Percentiles rank a stretch among this genome's conserved stretches.
These are phyloP conservation scores for Populus hybrid DNA, from an alignment of 441 rosid species.

Conservation along the genomic window DNA sequence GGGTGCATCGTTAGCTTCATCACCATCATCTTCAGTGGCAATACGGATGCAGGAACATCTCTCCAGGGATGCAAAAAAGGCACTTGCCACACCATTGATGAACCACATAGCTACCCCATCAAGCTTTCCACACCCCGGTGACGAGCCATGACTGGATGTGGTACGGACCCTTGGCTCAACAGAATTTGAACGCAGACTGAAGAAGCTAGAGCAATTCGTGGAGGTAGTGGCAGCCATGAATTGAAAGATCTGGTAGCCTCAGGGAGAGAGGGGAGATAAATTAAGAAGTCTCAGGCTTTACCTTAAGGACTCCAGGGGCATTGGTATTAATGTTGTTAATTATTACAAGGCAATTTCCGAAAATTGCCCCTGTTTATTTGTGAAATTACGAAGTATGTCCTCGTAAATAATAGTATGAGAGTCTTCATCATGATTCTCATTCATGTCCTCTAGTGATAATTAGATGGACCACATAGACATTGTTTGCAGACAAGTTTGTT, in stretches of 20 bases:
- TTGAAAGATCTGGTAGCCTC: neutral
- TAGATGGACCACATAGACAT: neutral
- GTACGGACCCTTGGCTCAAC: slow-evolving; percentile 31
- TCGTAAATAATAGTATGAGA: neutral
- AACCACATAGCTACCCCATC: slow-evolving; percentile 67
- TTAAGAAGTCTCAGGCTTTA: slow-evolving; percentile 3
- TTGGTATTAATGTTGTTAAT: neutral
- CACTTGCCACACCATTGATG: slow-evolving; percentile 48
- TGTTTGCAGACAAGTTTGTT: neutral
- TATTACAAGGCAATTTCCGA: neutral
- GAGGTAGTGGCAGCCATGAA: slow-evolving; percentile 45
- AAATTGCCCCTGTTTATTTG: slow-evolving; percentile 4
- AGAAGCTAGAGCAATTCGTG: slow-evolving; percentile 34
- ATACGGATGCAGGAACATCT: slow-evolving; percentile 66
- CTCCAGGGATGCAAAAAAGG: slow-evolving; percentile 58
- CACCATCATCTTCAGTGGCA: slow-evolving; percentile 52
- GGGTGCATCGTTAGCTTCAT: slow-evolving; percentile 52
- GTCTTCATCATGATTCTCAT: neutral
- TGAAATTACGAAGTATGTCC: neutral
- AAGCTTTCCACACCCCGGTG: slow-evolving; percentile 44
- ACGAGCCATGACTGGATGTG: slow-evolving; percentile 29
- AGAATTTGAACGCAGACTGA: slow-evolving; percentile 35
- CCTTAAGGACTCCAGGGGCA: neutral
- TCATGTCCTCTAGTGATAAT: neutral
- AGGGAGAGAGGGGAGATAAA: neutral